Base-by-base conservation (phyloP, 306 rosid genomes). In the Lotus japonicus region DNA sequence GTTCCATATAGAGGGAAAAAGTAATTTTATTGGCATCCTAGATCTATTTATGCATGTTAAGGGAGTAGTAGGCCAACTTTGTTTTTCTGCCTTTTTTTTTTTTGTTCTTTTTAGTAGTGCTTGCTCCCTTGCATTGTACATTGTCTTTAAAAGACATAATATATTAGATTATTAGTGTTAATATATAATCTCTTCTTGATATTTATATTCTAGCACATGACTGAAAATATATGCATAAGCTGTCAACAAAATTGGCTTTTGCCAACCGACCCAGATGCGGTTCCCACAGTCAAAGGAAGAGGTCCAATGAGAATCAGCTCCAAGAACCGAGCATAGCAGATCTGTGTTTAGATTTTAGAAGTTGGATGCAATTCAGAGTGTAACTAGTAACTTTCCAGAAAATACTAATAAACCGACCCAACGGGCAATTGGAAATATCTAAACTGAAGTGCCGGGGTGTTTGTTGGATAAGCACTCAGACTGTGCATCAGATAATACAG, bases 81-180 rank as follows among this genome's bases (percentile, higher is more conserved):
- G 53, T 42, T 52, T 23, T 44, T 67, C 56, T 11, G 18, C 43
- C 39, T 9, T 4, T 12, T 42, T 38, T 11, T 23, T 69, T 66
- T 10, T 7, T 11, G 11, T 51, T 53, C 31, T 55, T 59, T 35
- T 31, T 31, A 5, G 7, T 44, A 13, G 45, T 52, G 56, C 48
- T 66, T 59, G 75, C 66, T n/a, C 64, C 73, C 67, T 66, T 53
- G 75, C 66, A 15, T 79, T 73, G 57, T 48, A 59, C 43, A 19
- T 33, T 44, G 15, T 49, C 33, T 31, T 31, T 31, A 31, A 5
- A 31, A 31, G 0, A 31, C 5, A 31, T 6, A 31, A 31, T 31
- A 31, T 31, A 31, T 31, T 31, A 31, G 36, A 31, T 31, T 31
- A 31, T 31, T 28, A 31, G 36, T 31, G 36, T 31, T 4, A 31